A percentile compares a stretch with the other conserved stretches of the same genome.
Evolutionary conservation across 345 rosid genomes (phyloP).

Genomic region (Hibiscus tridactylites): DNA sequence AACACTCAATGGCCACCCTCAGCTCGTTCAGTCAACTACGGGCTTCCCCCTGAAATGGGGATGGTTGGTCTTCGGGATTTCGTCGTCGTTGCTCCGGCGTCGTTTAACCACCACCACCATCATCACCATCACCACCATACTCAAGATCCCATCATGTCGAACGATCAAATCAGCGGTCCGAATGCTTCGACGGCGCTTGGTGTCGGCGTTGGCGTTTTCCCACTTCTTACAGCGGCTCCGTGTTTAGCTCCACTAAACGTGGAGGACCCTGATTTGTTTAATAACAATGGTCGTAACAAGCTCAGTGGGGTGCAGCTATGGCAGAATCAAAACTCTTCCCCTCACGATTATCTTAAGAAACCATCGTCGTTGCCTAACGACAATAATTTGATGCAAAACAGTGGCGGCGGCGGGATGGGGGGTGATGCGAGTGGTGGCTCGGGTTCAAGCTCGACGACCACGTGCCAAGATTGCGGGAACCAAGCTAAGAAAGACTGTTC

Average conservation of each 20-base stretch:
- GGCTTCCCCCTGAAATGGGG: slow-evolving; percentile 66
- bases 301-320: slow-evolving; percentile 58
- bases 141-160: slow-evolving; percentile 28
- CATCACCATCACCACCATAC: slow-evolving; percentile 42
- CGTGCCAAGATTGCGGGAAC: slow-evolving; percentile 98
- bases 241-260: slow-evolving; percentile 38
- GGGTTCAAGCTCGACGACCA: slow-evolving; percentile 39
- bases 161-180: slow-evolving; percentile 29
- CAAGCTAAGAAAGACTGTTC: slow-evolving; percentile 93
- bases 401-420: slow-evolving; percentile 12
- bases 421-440: slow-evolving; percentile 32
- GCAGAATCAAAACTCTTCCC: slow-evolving; percentile 43
- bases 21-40: slow-evolving; percentile 42
- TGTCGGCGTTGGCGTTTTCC: slow-evolving; percentile 70
- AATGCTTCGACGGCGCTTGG: slow-evolving; percentile 54
- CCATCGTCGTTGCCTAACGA: slow-evolving; percentile 22
- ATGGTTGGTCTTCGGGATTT: slow-evolving; percentile 69
- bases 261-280: slow-evolving; percentile 43
- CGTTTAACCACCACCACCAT: slow-evolving; percentile 37
- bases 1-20: slow-evolving; percentile 37
- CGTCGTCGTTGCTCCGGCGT: slow-evolving; percentile 74
- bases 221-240: slow-evolving; percentile 59
- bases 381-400: slow-evolving; percentile 21
- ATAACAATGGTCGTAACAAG: slow-evolving; percentile 24
- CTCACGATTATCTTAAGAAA: slow-evolving; percentile 35